Evolutionary conservation across 306 rosid species (phyloP).

Genomic region (Cyclanthera cordifolia): DNA sequence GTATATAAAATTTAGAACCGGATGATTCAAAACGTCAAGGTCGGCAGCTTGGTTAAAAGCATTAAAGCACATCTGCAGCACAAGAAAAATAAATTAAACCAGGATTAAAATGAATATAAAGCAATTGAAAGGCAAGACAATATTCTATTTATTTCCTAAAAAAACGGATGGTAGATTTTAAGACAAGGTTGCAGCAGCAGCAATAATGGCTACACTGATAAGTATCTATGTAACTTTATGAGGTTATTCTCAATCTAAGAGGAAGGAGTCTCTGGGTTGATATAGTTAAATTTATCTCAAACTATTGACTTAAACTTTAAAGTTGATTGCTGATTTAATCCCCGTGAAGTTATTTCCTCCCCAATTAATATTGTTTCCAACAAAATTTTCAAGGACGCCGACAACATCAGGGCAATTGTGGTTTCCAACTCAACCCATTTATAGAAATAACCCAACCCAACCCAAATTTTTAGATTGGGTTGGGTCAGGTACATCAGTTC

Average conservation of each 20-base stretch:
- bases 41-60: slow-evolving; percentile 72
- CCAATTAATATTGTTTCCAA: too few species aligned
- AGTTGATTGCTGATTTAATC: too few species aligned
- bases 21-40: slow-evolving; percentile 91
- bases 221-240: background rate
- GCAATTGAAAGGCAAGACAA: background rate
- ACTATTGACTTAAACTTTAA: too few species aligned
- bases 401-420: too few species aligned
- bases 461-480: too few species aligned
- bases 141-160: background rate
- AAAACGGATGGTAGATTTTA: background rate
- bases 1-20: slow-evolving; percentile 71
- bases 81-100: slow-evolving; percentile 5
- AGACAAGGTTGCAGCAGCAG: background rate
- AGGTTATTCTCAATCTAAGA: background rate
- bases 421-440: too few species aligned
- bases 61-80: slow-evolving; percentile 68
- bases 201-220: background rate
- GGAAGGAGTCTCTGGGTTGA: background rate
- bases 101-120: background rate
- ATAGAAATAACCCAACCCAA: too few species aligned
- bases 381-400: too few species aligned
- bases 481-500: too few species aligned
- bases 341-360: too few species aligned
- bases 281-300: too few species aligned